Evolutionary conservation across 495 filamentous ascomycete genomes (phyloP), one percentile per base, ranked within the genome.

Genomic region (Staphylotrichum tortipilum): DNA sequence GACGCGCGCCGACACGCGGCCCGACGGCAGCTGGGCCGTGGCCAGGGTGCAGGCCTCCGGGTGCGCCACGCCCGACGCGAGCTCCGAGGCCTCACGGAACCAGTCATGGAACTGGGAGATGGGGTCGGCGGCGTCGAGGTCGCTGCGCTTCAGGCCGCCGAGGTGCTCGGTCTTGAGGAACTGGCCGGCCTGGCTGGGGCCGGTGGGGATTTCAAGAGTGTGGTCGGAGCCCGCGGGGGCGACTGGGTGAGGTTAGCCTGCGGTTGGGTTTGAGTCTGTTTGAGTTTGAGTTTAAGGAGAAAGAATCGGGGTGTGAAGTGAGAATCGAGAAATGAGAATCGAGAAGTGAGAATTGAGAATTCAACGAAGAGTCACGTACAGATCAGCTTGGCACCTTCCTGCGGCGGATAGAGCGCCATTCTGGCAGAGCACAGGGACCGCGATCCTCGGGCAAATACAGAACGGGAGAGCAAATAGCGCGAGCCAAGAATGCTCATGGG

Each of bases 31-130:
- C n/a, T 72, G 71, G 1, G 92, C 89, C 7, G 91, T 97, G 11
- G 92, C 84, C 0, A 97, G 71, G 15, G 79, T 84, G 53, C 82
- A 81, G 26, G 75, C 84, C 78, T 87, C 90, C 52, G 75, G 91
- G 53, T 89, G 85, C 45, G 79, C 75, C 41, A 89, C 77, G 14
- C 72, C 63, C 12, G 60, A 58, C 26, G 45, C 71, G 53, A 52
- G 59, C 12, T 73, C 62, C 50, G 82, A 80, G 0, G 89, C 85
- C 50, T 79, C 74, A 9, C 73, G 73, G 77, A 89, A 96, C 89
- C 91, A 96, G 54, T 66, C 63, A 67, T 94, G 78, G 74, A 96
- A 96, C 66, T 95, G 91, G 45, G 73, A 73, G 50, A 91, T 71
- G 4, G 94, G 88, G 57, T 66, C 67, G 7, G 70, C 38, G 15